A percentile compares a stretch with the other conserved stretches of the same genome.
Conservation (phyloP, 2,329 filamentous ascomycete species). For the Xylariomycetidae sp. region DNA sequence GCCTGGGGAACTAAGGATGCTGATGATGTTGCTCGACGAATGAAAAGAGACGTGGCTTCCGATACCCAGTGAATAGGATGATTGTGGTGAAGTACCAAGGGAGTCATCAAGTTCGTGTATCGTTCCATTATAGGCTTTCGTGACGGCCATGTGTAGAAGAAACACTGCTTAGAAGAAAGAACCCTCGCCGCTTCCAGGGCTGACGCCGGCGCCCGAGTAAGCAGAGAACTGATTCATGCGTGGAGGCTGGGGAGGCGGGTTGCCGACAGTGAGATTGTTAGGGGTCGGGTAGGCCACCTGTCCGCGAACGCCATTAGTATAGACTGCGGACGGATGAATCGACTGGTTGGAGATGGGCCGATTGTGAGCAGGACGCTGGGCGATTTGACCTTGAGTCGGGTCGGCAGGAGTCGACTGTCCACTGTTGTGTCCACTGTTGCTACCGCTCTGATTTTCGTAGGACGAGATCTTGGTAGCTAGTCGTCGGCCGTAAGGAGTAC, state of each 20-base stretch:
- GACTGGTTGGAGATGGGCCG: constrained; percentile 39
- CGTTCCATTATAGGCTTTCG: constrained; percentile 25
- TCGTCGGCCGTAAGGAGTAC: constrained; percentile 89
- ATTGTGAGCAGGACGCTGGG: constrained; percentile 39
- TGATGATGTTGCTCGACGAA: constrained; percentile 17
- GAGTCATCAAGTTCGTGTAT: constrained; percentile 26
- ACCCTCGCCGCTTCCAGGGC: constrained; percentile 13
- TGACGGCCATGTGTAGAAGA: constrained; percentile 9
- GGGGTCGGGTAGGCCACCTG: constrained; percentile 31
- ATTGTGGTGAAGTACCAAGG: constrained; percentile 12
- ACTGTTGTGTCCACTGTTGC: constrained; percentile 38
- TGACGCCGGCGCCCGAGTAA: constrained; percentile 21
- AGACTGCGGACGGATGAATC: constrained; percentile 29
- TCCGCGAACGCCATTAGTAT: constrained; percentile 30
- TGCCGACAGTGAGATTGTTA: constrained; percentile 25
- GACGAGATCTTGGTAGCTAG: constrained; percentile 82
- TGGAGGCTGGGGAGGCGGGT: constrained; percentile 24
- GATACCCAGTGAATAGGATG: constrained; percentile 14
- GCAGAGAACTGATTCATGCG: constrained; percentile 22
- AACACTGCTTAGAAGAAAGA: constrained; percentile 26
- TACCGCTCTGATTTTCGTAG: constrained; percentile 46
- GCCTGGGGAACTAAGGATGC: constrained; percentile 17
- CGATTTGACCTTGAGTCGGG: constrained; percentile 49
- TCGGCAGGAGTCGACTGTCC: constrained; percentile 51
- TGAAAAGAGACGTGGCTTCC: constrained; percentile 13